Conservation (phyloP, 1,284 basidiomycete genomes). For the Apiotrichum veenhuisii region DNA sequence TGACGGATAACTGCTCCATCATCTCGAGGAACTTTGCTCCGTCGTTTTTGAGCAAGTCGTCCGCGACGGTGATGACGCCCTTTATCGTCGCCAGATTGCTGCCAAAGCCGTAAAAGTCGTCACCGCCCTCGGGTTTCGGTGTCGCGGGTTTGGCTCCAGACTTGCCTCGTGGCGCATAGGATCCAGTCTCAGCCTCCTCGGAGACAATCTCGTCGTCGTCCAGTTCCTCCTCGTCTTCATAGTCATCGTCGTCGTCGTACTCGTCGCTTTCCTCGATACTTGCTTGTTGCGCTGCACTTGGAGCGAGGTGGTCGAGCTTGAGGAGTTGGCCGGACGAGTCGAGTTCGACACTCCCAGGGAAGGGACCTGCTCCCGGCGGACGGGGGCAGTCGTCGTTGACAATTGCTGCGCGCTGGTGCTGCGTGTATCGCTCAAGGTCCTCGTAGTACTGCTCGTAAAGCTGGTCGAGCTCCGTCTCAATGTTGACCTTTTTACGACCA, state of each 20-base stretch:
- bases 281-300: constrained; percentile 50
- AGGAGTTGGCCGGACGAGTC: constrained; percentile 85
- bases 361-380: constrained; percentile 92
- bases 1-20: constrained; percentile 98
- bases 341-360: constrained; percentile 94
- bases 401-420: constrained; percentile 87
- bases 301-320: constrained; percentile 56
- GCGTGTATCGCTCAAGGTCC: constrained; percentile 97
- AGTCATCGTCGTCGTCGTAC: constrained; percentile 43
- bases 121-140: constrained; percentile 47
- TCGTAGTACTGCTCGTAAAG: constrained; percentile 99
- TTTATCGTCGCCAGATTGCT: constrained; percentile 77
- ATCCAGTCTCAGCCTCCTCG: constrained; percentile 60
- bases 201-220: constrained; percentile 62
- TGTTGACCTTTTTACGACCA: constrained; percentile 94
- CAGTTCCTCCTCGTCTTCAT: constrained; percentile 50
- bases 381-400: constrained; percentile 80
- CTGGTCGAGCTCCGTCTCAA: constrained; percentile 98
- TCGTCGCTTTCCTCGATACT: constrained; percentile 41
- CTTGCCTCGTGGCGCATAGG: constrained; percentile 14
- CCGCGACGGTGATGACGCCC: constrained; percentile 96
- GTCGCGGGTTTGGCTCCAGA: constrained; percentile 24
- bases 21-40: constrained; percentile 99
- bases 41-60: constrained; percentile 96
- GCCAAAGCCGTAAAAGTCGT: constrained; percentile 73